Conservation (phyloP, 2,329 filamentous ascomycete species). For the Raffaelea albimanens region DNA sequence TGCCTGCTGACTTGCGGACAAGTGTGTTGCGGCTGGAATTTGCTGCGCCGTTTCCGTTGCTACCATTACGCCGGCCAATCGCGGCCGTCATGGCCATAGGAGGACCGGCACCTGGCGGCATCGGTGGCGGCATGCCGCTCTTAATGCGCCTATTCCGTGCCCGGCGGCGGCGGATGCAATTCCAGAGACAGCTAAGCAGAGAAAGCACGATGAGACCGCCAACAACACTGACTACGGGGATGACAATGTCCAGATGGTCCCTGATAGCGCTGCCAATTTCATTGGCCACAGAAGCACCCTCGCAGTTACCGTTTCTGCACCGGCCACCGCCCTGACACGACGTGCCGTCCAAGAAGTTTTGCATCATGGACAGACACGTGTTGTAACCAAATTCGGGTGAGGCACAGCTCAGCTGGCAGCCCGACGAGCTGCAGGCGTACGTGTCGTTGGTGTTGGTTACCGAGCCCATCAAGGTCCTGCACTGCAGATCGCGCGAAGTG, state of each 20-base stretch:
- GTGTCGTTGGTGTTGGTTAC: conserved; percentile 68
- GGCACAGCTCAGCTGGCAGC: conserved; percentile 69
- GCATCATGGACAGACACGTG: conserved; percentile 66
- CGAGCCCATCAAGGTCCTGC: conserved; percentile 71
- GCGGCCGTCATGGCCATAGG: conserved; percentile 7
- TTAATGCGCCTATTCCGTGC: conserved; percentile 1
- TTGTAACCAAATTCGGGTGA: conserved; percentile 57
- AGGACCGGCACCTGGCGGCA: conserved; percentile 1
- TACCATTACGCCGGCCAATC: conserved; percentile 2
- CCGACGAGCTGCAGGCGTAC: conserved; percentile 63
- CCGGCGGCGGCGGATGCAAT: conserved; percentile 36
- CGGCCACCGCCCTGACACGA: conserved; percentile 69
- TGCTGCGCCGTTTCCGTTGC: neutral
- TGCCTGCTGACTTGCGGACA: neutral
- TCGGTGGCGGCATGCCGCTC: conserved; percentile 5
- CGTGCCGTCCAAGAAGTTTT: conserved; percentile 92
- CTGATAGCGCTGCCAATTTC: conserved; percentile 70
- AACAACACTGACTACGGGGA: conserved; percentile 64
- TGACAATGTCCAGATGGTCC: conserved; percentile 70
- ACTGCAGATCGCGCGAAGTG: conserved; percentile 84
- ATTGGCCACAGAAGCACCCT: conserved; percentile 57
- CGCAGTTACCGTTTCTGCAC: conserved; percentile 71
- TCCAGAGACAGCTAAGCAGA: conserved; percentile 57
- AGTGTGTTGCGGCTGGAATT: neutral
- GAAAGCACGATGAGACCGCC: conserved; percentile 64